Base-by-base conservation (phyloP, 495 filamentous ascomycete species). In the Cryomyces antarcticus region DNA sequence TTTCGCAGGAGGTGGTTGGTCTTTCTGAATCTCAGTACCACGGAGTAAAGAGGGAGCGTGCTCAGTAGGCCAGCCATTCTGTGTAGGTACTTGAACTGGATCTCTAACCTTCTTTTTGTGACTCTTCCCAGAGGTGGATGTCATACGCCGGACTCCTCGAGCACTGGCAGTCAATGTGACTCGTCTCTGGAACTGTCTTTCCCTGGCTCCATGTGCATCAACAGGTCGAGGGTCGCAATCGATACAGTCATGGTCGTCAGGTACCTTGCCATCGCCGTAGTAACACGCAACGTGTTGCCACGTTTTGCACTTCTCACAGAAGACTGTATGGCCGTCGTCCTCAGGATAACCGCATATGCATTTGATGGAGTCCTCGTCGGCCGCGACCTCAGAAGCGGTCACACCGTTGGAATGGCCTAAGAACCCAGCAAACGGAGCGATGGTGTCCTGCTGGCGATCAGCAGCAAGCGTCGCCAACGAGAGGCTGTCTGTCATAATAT, bases 241-340 rank as follows among this genome's bases (percentile, higher is more conserved):
- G 42, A 70, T 70, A 62, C 89, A 99, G 50, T 75, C 78, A 61
- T 99, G 93, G 50, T 77, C 71, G 17, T 81, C 71, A 34, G 83
- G 88, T 37, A 92, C 77, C 31, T 73, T 69, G 40, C 69, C 70
- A 41, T 73, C 65, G 40, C 80, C 77, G 56, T 94, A 92, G 62
- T 93, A 95, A 63, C 89, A 99, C 51, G 82, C 73, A 48, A 92
- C 87, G 61, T 99, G 89, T 61, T 99, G 89, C 89, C 89, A 99
- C 37, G 84, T 92, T 56, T 93, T 80, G 63, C 89, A 99, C 44
- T 64, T 66, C 57, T 99, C 89, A 70, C 89, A 99, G 62, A 80
- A 82, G 44, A 99, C 89, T 44, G 92, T 99, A 59, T 80, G 84
- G 54, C 92, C 89, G 67, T 99, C 89, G 69, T 96, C 89, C 66